phyloP scores from a whole-genome alignment of 1,284 basidiomycete species.

The Chondrostereum purpureum region DNA sequence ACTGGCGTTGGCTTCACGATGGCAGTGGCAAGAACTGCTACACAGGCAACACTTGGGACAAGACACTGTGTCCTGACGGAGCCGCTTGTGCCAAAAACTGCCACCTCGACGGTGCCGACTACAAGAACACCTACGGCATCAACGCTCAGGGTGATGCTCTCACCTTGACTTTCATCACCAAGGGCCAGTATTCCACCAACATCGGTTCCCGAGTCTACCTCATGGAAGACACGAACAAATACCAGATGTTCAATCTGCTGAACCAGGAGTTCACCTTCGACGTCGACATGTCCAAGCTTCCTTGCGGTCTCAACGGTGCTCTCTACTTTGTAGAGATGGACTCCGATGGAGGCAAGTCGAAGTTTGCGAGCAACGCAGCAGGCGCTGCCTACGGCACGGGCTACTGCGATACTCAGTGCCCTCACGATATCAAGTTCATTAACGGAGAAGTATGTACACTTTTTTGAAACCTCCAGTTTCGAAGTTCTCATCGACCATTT shows the following conservation, averaged over 20 bases:
- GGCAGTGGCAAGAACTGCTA: conserved; percentile 45
- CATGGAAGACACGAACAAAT: conserved; percentile 35
- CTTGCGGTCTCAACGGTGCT: too few relatives aligned
- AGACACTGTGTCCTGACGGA: conserved; percentile 39
- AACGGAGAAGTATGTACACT: conserved; percentile 34
- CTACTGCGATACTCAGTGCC: conserved; percentile 52
- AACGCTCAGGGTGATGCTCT: conserved; percentile 39
- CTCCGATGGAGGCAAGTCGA: conserved; percentile 40
- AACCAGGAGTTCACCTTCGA: conserved; percentile 56
- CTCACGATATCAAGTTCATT: conserved; percentile 47
- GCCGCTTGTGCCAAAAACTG: conserved; percentile 44
- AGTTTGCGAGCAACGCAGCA: conserved; percentile 42
- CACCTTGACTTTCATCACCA: conserved; percentile 45
- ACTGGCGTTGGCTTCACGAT: conserved; percentile 48
- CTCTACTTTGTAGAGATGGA: too few relatives aligned
- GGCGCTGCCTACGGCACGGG: conserved; percentile 48
- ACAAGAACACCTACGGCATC: conserved; percentile 37
- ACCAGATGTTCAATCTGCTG: conserved; percentile 45
- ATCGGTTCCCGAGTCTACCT: conserved; percentile 51
- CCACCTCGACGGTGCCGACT: conserved; percentile 54
- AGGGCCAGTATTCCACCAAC: conserved; percentile 23
- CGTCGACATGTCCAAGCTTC: too few relatives aligned
- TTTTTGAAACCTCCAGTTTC: too few relatives aligned
- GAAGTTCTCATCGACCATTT: neutral
- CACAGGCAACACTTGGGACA: conserved; percentile 47